These are phyloP conservation scores for Dendrobium chrysotoxum DNA, from an alignment of 106 monocot genomes.

Conservation along the genomic window DNA sequence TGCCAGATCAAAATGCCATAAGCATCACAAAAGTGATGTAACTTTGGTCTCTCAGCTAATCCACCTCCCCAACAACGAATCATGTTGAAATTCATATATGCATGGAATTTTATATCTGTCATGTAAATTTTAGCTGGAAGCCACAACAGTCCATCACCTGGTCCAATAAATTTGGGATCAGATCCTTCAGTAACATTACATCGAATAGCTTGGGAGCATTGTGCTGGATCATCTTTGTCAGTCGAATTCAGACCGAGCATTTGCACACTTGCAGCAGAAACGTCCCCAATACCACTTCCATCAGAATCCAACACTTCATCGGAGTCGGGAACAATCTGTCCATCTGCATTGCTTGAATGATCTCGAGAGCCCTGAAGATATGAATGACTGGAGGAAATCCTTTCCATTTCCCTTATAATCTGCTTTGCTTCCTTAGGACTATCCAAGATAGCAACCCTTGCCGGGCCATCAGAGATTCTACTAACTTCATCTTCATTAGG, in stretches of 20 bases:
- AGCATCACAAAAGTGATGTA: conserved; percentile 89
- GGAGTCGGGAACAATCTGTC: conserved; percentile 44
- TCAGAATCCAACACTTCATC: conserved; percentile 52
- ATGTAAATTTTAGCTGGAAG: conserved; percentile 72
- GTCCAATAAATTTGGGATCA: too few species aligned
- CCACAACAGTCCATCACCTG: conserved; percentile 25
- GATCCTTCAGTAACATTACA: too few species aligned
- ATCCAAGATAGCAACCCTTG: conserved; percentile 49
- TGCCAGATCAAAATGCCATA: conserved; percentile 99
- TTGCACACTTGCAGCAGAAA: too few species aligned
- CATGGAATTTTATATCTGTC: conserved; percentile 90
- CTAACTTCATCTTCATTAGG: conserved; percentile 6
- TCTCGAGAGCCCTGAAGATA: not conserved
- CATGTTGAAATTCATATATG: conserved; percentile 99
- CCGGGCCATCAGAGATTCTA: conserved; percentile 20
- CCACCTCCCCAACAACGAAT: conserved; percentile 99
- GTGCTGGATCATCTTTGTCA: too few species aligned
- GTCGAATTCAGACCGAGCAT: conserved; percentile 14
- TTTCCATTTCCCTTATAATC: conserved; percentile 52
- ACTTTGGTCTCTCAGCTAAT: conserved; percentile 88
- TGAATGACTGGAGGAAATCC: conserved; percentile 20
- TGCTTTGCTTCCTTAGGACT: conserved; percentile 37
- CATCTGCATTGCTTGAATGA: conserved; percentile 18
- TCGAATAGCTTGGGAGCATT: too few species aligned
- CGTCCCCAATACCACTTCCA: conserved; percentile 45